Conservation (phyloP, 495 filamentous ascomycete species). For the Daldinia loculata region DNA sequence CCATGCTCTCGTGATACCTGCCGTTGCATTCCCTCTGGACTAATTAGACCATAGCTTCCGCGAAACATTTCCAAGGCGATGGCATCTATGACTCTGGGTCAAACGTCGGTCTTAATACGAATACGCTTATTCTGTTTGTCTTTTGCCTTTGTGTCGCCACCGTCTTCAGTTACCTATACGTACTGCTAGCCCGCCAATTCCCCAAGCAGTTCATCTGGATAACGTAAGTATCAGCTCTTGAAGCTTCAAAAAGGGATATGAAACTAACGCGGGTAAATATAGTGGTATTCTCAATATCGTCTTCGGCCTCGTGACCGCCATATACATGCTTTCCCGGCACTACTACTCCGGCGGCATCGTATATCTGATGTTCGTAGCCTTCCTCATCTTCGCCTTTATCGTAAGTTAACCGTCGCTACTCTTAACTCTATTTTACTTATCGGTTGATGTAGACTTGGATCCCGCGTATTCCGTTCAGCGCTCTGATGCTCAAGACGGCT, state of each 20-base stretch:
- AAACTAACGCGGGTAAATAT: slow-evolving; percentile 63
- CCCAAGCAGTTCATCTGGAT: slow-evolving; percentile 93
- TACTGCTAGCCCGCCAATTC: slow-evolving; percentile 78
- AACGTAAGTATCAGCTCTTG: slow-evolving; percentile 63
- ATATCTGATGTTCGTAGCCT: slow-evolving; percentile 77
- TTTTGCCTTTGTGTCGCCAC: slow-evolving; percentile 78
- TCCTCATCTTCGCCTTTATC: slow-evolving; percentile 60
- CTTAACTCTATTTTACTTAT: neutral
- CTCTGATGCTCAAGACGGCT: slow-evolving; percentile 85
- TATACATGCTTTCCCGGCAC: slow-evolving; percentile 73
- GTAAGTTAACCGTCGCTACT: slow-evolving; percentile 12
- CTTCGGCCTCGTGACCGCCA: slow-evolving; percentile 69
- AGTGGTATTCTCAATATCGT: slow-evolving; percentile 87
- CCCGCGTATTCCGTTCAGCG: slow-evolving; percentile 85
- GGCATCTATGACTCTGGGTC: slow-evolving; percentile 78
- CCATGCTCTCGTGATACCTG: neutral
- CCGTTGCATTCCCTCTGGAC: neutral
- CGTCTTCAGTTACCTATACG: slow-evolving; percentile 77
- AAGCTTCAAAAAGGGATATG: slow-evolving; percentile 57
- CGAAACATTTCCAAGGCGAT: slow-evolving; percentile 72
- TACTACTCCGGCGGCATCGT: slow-evolving; percentile 87
- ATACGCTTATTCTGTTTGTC: slow-evolving; percentile 83
- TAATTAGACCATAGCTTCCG: slow-evolving; percentile 47
- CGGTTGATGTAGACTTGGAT: slow-evolving; percentile 74
- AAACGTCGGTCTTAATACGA: slow-evolving; percentile 76